These are phyloP conservation scores for Graphium sp. DNA, from an alignment of 2,329 filamentous ascomycete genomes.

Conservation along the genomic window DNA sequence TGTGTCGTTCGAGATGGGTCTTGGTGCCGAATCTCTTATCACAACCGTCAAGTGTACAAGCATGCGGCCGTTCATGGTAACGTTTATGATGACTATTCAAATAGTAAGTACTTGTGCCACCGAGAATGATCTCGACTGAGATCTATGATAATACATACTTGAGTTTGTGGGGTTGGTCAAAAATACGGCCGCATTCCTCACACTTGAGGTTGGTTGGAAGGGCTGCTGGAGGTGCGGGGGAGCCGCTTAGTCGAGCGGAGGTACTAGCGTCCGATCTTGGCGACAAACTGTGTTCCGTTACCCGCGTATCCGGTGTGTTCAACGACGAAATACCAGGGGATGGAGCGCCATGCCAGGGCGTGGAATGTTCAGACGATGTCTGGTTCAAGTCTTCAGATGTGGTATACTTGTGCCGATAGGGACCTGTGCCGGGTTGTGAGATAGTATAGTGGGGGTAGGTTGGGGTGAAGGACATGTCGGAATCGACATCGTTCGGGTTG, in stretches of 20 bases:
- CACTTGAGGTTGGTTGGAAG: slow-evolving; percentile 14
- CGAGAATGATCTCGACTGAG: not conserved
- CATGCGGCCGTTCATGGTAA: slow-evolving; percentile 43
- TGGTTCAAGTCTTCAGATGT: slow-evolving; percentile 7
- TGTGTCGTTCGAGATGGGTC: slow-evolving; percentile 43
- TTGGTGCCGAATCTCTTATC: slow-evolving; percentile 42
- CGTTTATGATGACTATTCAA: slow-evolving; percentile 36
- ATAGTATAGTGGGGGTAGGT: too few species aligned
- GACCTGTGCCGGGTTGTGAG: too few species aligned
- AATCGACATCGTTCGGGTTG: slow-evolving; percentile 6
- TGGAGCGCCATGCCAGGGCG: slow-evolving; percentile 19
- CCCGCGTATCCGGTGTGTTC: slow-evolving; percentile 28
- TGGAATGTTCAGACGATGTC: slow-evolving; percentile 22
- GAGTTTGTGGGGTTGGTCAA: slow-evolving; percentile 42
- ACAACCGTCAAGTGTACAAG: slow-evolving; percentile 33
- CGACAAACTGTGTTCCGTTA: slow-evolving; percentile 21
- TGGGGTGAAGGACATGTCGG: too few species aligned
- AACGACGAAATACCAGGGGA: slow-evolving; percentile 22
- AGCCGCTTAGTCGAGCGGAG: slow-evolving; percentile 18
- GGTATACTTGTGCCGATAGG: slow-evolving; percentile 5
- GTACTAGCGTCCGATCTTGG: slow-evolving; percentile 18
- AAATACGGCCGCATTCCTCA: slow-evolving; percentile 24
- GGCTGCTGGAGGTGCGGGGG: slow-evolving; percentile 12
- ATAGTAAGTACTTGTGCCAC: slow-evolving; percentile 8
- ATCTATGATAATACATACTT: slow-evolving; percentile 23